Evolutionary conservation across 2,329 filamentous ascomycete genomes (phyloP), one percentile per base, ranked within the genome.

Genomic region (Pseudogymnoascus sp.): DNA sequence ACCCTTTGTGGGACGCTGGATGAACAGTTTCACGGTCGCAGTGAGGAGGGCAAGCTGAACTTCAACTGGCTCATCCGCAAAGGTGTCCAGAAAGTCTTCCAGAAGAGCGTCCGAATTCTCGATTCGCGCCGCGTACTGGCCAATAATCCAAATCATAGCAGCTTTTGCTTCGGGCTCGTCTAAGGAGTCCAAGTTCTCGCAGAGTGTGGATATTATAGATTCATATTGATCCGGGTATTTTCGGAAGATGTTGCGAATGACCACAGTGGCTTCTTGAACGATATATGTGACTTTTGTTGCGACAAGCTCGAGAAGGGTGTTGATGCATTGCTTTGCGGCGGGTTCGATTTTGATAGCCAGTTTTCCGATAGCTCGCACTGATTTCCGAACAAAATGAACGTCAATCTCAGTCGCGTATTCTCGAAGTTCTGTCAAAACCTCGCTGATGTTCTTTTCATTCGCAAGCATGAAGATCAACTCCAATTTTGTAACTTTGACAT

Each of bases 221-320:
- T 99, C 95, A 76, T 99, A 99, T 74, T 97, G 91, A 74, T 99
- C 97, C 7, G 95, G 95, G 72, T 99, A 99, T 78, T 98, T 98
- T 69, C 95, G 89, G 83, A 99, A 99, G 72, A 99, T 99, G 75
- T 99, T 99, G 68, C 92, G 89, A 73, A 99, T 99, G 26, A 99
- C 95, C 4, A 99, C 95, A 0, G 95, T 99, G 14, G 95, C 95
- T 79, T 99, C 95, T 77, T 99, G 95, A 0, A 99, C 95, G 68
- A 99, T 99, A 73, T 99, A 99, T 0, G 93, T 96, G 62, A 99
- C 89, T 78, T 98, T 98, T n/a, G 95, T 98, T 28, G 93, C 89
- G 56, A 99, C 95, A 41, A 99, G 84, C 66, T 97, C 92, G 19
- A 99, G 82, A 0, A 99, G 82, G 5, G 96, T 88, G 72, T 93